A percentile compares a stretch with the other conserved stretches of the same genome.
Conservation (phyloP, 495 filamentous ascomycete genomes). For the Tetracladium setigerum region DNA sequence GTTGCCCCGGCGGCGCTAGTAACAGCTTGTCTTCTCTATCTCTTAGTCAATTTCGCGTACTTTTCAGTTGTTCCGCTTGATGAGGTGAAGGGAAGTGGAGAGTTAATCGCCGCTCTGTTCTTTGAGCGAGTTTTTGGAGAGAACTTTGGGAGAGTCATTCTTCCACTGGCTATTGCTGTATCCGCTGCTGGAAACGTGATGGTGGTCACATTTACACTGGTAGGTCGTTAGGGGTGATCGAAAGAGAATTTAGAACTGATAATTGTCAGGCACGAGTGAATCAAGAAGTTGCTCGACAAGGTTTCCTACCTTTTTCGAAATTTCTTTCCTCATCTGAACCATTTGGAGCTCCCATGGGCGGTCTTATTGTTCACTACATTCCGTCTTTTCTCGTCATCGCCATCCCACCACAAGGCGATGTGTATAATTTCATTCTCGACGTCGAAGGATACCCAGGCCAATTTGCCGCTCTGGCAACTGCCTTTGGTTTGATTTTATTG, state of each 20-base stretch:
- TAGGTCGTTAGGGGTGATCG: constrained; percentile 25
- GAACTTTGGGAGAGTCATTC: constrained; percentile 44
- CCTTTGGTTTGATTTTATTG: constrained; percentile 53
- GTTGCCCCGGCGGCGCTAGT: constrained; percentile 55
- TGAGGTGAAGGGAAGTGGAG: constrained; percentile 59
- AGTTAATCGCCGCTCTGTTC: constrained; percentile 60
- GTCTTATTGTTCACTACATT: constrained; percentile 59
- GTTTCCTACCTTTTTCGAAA: constrained; percentile 58
- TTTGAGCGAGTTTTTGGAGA: constrained; percentile 60
- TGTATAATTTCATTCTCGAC: constrained; percentile 68
- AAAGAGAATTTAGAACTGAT: constrained; percentile 2
- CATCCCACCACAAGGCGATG: constrained; percentile 55
- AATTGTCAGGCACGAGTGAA: constrained; percentile 46
- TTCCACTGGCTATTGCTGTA: constrained; percentile 58
- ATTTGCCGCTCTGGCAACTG: constrained; percentile 50
- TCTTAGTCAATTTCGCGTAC: constrained; percentile 65
- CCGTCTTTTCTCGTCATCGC: constrained; percentile 58
- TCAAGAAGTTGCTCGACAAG: constrained; percentile 42
- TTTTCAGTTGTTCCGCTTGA: constrained; percentile 60
- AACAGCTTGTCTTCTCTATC: constrained; percentile 54
- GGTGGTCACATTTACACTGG: constrained; percentile 63
- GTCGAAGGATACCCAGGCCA: constrained; percentile 64
- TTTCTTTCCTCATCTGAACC: constrained; percentile 57
- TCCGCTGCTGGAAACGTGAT: constrained; percentile 70
- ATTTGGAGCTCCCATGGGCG: constrained; percentile 60